phyloP scores from a whole-genome alignment of 2,329 filamentous ascomycete genomes.

The Dactylellina sp. region DNA sequence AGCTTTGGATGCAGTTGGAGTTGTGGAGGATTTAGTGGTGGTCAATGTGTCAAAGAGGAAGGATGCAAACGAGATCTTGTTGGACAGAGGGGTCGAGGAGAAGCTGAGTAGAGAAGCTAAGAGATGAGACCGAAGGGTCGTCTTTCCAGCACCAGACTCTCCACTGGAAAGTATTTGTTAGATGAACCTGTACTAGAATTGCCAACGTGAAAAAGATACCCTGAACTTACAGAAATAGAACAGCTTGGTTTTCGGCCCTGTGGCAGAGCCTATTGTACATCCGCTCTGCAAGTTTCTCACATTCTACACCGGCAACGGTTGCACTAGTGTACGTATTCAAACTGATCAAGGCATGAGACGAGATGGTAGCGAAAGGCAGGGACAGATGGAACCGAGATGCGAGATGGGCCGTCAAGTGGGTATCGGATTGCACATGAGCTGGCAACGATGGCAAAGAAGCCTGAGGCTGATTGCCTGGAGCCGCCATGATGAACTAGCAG shows the following conservation, averaged over 20 bases:
- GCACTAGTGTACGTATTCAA: conserved; percentile 96
- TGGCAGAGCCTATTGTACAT: conserved; percentile 87
- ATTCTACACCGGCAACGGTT: conserved; percentile 79
- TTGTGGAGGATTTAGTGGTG: conserved; percentile 95
- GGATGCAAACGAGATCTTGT: conserved; percentile 89
- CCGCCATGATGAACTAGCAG: conserved; percentile 62
- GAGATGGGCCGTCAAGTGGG: conserved; percentile 82
- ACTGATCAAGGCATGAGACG: conserved; percentile 89
- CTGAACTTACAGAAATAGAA: conserved; percentile 81
- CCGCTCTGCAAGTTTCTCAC: conserved; percentile 85
- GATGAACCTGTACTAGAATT: conserved; percentile 9
- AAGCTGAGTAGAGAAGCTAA: conserved; percentile 86
- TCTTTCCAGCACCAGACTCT: conserved; percentile 96
- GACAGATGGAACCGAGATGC: conserved; percentile 92
- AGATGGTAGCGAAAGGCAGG: conserved; percentile 86
- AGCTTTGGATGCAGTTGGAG: conserved; percentile 93
- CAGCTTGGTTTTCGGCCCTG: conserved; percentile 90
- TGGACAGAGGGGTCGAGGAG: conserved; percentile 90
- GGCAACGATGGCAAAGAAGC: conserved; percentile 89
- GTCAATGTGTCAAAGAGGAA: conserved; percentile 97
- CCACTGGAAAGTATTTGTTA: conserved; percentile 70
- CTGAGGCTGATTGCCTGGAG: conserved; percentile 75
- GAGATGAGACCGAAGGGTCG: conserved; percentile 89
- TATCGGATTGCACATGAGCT: conserved; percentile 81
- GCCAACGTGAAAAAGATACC: neutral